These are phyloP conservation scores for Notholithocarpus densiflorus DNA, from an alignment of 306 rosid species.

Conservation along the genomic window DNA sequence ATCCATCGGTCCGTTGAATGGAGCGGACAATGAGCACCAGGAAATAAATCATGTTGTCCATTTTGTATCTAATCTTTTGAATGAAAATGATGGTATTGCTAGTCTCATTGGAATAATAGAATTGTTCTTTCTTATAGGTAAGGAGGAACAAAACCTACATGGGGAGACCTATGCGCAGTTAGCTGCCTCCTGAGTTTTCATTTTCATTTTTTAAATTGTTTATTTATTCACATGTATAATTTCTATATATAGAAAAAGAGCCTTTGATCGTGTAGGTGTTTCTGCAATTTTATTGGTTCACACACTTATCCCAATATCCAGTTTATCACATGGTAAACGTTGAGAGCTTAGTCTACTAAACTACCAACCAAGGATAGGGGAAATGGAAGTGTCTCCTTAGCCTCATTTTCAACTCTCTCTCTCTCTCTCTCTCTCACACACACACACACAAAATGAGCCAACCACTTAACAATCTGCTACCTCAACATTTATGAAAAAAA, in stretches of 20 bases:
- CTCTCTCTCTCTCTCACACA: no score
- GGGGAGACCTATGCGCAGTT: neutral
- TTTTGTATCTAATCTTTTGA: neutral
- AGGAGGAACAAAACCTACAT: neutral
- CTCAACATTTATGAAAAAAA: no score
- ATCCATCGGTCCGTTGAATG: neutral
- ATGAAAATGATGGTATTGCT: neutral
- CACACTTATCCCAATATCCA: neutral
- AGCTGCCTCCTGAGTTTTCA: neutral
- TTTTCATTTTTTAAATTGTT: neutral
- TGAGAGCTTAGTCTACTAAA: neutral
- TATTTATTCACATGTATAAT: neutral
- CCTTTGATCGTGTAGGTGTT: neutral
- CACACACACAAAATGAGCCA: no score
- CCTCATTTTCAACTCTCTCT: no score
- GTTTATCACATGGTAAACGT: neutral
- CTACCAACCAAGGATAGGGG: no score
- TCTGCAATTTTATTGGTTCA: neutral
- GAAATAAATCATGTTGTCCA: neutral
- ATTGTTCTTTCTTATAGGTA: constrained; percentile 20
- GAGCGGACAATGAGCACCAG: neutral
- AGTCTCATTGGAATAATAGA: neutral
- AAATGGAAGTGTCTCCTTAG: no score
- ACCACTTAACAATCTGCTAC: no score
- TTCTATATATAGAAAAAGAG: neutral